A percentile compares a stretch with the other conserved stretches of the same genome.
Conservation (phyloP, 768 basidiomycete species). For the Suillus decipiens region DNA sequence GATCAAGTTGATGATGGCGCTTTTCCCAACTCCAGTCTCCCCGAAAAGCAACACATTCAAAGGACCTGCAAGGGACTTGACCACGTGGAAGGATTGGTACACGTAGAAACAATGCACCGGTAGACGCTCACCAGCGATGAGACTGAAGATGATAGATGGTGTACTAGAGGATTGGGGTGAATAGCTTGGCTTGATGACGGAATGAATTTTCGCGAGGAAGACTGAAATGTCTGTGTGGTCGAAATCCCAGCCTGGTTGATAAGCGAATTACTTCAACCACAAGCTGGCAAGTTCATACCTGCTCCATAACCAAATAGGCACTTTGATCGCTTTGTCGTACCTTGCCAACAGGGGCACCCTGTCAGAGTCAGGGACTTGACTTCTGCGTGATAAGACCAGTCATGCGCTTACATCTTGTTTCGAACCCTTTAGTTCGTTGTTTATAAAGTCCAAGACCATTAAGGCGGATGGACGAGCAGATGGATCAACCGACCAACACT, state of each 20-base stretch:
- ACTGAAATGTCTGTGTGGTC: too few species aligned
- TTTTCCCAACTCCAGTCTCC: not conserved
- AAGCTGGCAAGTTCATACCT: too few species aligned
- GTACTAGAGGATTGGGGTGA: not conserved
- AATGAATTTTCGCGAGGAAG: too few species aligned
- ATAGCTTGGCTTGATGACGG: too few species aligned
- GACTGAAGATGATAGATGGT: not conserved
- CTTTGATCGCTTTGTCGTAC: not conserved
- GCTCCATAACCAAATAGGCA: too few species aligned
- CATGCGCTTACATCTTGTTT: not conserved
- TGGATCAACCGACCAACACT: too few species aligned
- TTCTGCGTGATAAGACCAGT: not conserved
- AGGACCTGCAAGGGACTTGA: not conserved
- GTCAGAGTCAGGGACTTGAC: not conserved
- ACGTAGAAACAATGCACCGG: not conserved
- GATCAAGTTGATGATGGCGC: slow-evolving; percentile 12
- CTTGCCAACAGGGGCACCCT: not conserved
- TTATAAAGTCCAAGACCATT: too few species aligned
- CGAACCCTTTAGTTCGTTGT: too few species aligned
- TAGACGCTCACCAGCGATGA: not conserved
- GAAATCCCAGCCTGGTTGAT: too few species aligned
- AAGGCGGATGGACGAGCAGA: too few species aligned
- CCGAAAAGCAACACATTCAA: not conserved
- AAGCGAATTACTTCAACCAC: too few species aligned
- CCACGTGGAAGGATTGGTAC: not conserved